Conservation (phyloP, 1,284 basidiomycete species). For the Sporisorium graminicola region DNA sequence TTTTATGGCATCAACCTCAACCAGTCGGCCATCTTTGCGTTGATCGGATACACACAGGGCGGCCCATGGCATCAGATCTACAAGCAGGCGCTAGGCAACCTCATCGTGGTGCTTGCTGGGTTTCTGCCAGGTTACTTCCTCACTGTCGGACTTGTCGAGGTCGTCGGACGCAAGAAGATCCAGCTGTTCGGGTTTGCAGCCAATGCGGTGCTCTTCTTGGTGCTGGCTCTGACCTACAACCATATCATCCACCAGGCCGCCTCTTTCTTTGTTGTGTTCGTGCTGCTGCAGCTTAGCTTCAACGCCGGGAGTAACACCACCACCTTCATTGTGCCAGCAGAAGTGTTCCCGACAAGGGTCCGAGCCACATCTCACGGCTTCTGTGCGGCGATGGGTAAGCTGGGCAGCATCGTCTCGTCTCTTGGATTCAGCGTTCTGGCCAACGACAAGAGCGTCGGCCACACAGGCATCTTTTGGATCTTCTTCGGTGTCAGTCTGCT, state of each 20-base stretch:
- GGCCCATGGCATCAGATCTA: slow-evolving; percentile 72
- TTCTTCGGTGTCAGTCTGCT: slow-evolving; percentile 53
- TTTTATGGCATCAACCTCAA: slow-evolving; percentile 86
- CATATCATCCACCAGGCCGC: slow-evolving; percentile 70
- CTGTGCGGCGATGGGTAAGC: slow-evolving; percentile 72
- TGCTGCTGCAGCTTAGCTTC: slow-evolving; percentile 74
- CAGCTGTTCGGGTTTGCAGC: slow-evolving; percentile 63
- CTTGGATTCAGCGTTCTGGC: slow-evolving; percentile 58
- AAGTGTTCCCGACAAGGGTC: slow-evolving; percentile 84
- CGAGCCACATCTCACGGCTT: slow-evolving; percentile 72
- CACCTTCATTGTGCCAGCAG: slow-evolving; percentile 79
- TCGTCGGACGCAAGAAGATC: slow-evolving; percentile 63
- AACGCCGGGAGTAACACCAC: slow-evolving; percentile 80
- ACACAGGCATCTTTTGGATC: slow-evolving; percentile 55
- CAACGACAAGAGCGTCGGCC: slow-evolving; percentile 25
- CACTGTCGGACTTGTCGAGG: slow-evolving; percentile 44
- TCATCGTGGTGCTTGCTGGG: slow-evolving; percentile 49
- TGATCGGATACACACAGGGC: slow-evolving; percentile 74
- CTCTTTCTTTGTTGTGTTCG: slow-evolving; percentile 81
- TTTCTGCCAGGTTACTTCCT: slow-evolving; percentile 63
- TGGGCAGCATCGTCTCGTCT: slow-evolving; percentile 72
- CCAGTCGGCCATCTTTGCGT: slow-evolving; percentile 78
- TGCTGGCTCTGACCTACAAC: slow-evolving; percentile 62
- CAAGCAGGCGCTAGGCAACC: slow-evolving; percentile 71
- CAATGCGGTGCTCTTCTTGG: slow-evolving; percentile 57